phyloP scores from a whole-genome alignment of 1,284 basidiomycete genomes.

The Cutaneotrichosporon sp. region DNA sequence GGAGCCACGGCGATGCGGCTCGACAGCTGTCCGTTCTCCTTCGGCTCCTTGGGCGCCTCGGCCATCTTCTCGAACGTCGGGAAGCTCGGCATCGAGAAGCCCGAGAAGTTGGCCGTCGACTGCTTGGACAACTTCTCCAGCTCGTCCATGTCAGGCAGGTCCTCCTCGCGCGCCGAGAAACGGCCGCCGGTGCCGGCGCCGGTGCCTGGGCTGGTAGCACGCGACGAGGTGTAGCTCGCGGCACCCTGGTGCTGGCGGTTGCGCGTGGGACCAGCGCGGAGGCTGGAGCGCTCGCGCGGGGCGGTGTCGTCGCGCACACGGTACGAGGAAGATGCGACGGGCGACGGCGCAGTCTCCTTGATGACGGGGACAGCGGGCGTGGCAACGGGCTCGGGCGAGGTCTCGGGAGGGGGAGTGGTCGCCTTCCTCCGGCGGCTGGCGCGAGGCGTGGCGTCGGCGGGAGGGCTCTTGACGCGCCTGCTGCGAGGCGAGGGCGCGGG shows the following conservation, averaged over 20 bases:
- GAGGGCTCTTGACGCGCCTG: constrained; percentile 2
- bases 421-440: constrained; percentile 12
- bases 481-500: background rate
- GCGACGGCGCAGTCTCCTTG: constrained; percentile 47
- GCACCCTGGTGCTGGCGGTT: constrained; percentile 46
- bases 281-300: constrained; percentile 39
- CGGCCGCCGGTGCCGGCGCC: constrained; percentile 32
- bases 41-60: constrained; percentile 1
- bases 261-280: constrained; percentile 42
- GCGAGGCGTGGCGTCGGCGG: constrained; percentile 3
- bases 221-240: constrained; percentile 36
- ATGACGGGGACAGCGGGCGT: constrained; percentile 36
- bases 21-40: constrained; percentile 12
- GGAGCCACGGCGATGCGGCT: constrained; percentile 20
- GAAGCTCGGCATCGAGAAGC: constrained; percentile 38
- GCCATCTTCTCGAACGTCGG: constrained; percentile 11
- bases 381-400: constrained; percentile 29
- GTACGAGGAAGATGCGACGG: constrained; percentile 28
- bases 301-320: constrained; percentile 35
- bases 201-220: constrained; percentile 36
- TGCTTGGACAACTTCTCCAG: constrained; percentile 44
- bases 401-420: constrained; percentile 17
- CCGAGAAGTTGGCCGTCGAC: constrained; percentile 42
- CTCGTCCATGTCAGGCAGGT: constrained; percentile 50
- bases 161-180: constrained; percentile 51